Evolutionary conservation across 768 basidiomycete species (phyloP), one percentile per base, ranked within the genome.

Genomic region (Mycena vulgaris): DNA sequence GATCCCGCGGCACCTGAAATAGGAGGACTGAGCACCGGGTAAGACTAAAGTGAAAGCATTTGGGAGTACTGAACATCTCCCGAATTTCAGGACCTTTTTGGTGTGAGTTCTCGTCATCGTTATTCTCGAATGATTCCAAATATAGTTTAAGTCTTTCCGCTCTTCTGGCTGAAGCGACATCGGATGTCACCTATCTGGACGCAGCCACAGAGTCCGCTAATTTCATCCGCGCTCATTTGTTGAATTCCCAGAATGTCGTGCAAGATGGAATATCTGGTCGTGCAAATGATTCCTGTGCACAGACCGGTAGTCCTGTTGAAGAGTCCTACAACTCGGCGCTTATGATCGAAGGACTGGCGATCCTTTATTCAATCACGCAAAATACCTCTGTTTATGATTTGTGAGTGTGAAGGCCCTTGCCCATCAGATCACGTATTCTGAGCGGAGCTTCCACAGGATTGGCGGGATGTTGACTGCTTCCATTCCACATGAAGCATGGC

Each of bases 111-210:
- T 4, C 5, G 6, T 45, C 2, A 21, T n/a, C 42, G 5, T 45
- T 21, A 19, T 21, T n/a, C 10, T 39, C 17, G 7, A 14, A 9
- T 58, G 59, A 30, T n/a, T n/a, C n/a, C n/a, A n/a, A n/a, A n/a
- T n/a, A n/a, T n/a, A n/a, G n/a, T n/a, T n/a, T n/a, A n/a, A 66
- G 65, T 27, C 19, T 66, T 9, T 66, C 65, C n/a, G 65, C 65
- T 28, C 35, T 66, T 13, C 17, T 66, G 45, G 65, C 65, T 19
- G 65, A 66, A 28, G 56, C 56, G 10, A 57, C 65, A 6, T 33
- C 45, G 16, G 56, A 66, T 10, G n/a, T 28, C 5, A 28, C 30
- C 1, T 66, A 57, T 33, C 25, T 72, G 17, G 51, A 69, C 1
- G 71, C 71, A 3, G 71, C 71, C 31, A 30, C 61, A 37, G 33